Conservation (phyloP, 768 basidiomycete genomes). For the Amanita rimosa region DNA sequence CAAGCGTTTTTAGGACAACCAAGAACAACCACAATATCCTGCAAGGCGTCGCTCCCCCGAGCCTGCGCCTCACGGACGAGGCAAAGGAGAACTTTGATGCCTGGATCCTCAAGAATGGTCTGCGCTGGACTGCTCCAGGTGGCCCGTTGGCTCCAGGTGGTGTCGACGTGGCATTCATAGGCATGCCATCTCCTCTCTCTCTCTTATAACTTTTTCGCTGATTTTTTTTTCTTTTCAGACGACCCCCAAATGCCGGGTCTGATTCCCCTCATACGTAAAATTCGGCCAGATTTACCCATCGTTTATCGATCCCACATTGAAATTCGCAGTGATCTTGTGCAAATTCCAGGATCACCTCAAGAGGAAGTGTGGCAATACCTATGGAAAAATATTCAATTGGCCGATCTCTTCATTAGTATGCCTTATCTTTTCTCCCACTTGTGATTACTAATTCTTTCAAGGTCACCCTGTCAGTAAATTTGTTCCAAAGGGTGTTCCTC, state of each 20-base stretch:
- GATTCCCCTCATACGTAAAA: constrained; percentile 84
- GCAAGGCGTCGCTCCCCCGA: constrained; percentile 81
- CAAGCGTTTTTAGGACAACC: constrained; percentile 85
- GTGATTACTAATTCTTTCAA: constrained; percentile 10
- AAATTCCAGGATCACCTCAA: constrained; percentile 73
- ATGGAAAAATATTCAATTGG: constrained; percentile 83
- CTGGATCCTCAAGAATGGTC: constrained; percentile 85
- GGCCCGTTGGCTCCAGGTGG: constrained; percentile 78
- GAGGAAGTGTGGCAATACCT: constrained; percentile 92
- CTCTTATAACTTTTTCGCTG: background rate
- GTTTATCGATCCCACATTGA: constrained; percentile 95
- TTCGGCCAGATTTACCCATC: constrained; percentile 78
- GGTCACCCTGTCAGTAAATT: constrained; percentile 91
- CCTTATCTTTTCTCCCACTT: constrained; percentile 4
- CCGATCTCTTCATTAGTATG: constrained; percentile 84
- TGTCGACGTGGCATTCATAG: constrained; percentile 84
- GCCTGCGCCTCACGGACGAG: constrained; percentile 65
- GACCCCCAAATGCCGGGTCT: constrained; percentile 93
- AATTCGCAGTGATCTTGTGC: constrained; percentile 80
- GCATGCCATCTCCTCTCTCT: constrained; percentile 22
- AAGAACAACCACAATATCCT: constrained; percentile 95
- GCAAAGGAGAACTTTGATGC: constrained; percentile 73
- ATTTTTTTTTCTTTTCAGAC: constrained; percentile 24
- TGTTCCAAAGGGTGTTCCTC: constrained; percentile 76
- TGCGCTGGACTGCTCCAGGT: constrained; percentile 80